Conservation (phyloP, 805 yeast species). For the Nakazawaea holstii region DNA sequence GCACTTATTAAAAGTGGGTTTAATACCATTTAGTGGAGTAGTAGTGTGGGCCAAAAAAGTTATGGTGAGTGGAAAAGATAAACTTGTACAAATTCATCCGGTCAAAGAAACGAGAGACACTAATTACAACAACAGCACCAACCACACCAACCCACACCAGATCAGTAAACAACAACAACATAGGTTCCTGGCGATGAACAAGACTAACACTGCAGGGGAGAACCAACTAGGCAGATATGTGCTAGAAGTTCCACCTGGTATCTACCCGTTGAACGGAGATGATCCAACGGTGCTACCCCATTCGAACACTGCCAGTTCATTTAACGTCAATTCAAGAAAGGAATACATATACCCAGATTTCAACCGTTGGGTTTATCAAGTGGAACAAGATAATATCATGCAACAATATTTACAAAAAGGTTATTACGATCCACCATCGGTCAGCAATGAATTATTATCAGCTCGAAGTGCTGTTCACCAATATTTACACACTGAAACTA, state of each 20-base stretch:
- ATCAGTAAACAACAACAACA: not conserved
- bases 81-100: too few species aligned
- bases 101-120: too few species aligned
- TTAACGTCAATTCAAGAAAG: conserved; percentile 4
- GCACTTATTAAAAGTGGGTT: too few species aligned
- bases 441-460: conserved; percentile 62
- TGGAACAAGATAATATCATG: conserved; percentile 49
- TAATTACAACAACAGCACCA: not conserved
- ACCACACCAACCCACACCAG: too few species aligned
- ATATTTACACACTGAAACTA: conserved; percentile 18
- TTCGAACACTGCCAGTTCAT: not conserved
- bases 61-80: too few species aligned
- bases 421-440: conserved; percentile 55
- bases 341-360: conserved; percentile 57
- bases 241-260: conserved; percentile 20
- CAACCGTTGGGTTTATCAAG: conserved; percentile 60
- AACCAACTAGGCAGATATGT: conserved; percentile 2
- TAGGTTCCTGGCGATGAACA: not conserved
- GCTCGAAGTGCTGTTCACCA: conserved; percentile 54
- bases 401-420: conserved; percentile 64
- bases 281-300: conserved; percentile 6
- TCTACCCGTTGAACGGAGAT: conserved; percentile 25
- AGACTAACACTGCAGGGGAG: not conserved
- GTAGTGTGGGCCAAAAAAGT: too few species aligned
- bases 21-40: too few species aligned